Conservation (phyloP, 345 rosid species). For the Gynandropsis gynandra region DNA sequence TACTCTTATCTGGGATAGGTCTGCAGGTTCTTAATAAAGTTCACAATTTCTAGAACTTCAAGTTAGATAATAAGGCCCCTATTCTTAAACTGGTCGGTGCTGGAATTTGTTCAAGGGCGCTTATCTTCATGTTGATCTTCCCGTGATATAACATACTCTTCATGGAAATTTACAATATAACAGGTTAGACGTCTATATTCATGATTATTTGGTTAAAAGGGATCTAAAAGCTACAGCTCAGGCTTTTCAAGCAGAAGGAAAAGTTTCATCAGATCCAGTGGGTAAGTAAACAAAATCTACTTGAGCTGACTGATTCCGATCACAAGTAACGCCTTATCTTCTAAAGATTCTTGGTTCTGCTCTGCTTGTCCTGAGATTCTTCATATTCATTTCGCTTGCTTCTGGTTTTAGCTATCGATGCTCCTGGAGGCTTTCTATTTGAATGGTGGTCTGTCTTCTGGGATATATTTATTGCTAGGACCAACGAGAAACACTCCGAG, state of each 20-base stretch:
- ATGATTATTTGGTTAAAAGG: slow-evolving; percentile 91
- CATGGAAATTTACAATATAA: not conserved
- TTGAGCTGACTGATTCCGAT: not conserved
- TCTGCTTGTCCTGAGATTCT: not conserved
- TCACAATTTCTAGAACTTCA: slow-evolving; percentile 2
- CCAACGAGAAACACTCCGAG: slow-evolving; percentile 96
- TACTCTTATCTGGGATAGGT: not conserved
- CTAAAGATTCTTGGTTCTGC: not conserved
- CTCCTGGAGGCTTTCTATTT: slow-evolving; percentile 97
- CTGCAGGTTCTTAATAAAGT: not conserved
- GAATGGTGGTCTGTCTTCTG: slow-evolving; percentile 99
- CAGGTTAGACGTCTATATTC: slow-evolving; percentile 97
- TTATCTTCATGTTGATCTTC: not conserved
- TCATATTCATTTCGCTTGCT: slow-evolving; percentile 14
- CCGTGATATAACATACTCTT: slow-evolving; percentile 4
- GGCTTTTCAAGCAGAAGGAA: slow-evolving; percentile 96
- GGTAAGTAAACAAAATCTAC: slow-evolving; percentile 43
- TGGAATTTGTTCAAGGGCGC: not conserved
- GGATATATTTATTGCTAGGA: slow-evolving; percentile 98
- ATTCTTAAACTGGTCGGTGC: slow-evolving; percentile 3
- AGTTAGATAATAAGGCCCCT: slow-evolving; percentile 2
- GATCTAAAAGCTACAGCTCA: slow-evolving; percentile 95
- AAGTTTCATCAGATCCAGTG: slow-evolving; percentile 96
- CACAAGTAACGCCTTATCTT: not conserved
- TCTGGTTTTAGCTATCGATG: slow-evolving; percentile 78